Base-by-base conservation (phyloP, 2,329 filamentous ascomycete genomes). In the Clonostachys byssicola region DNA sequence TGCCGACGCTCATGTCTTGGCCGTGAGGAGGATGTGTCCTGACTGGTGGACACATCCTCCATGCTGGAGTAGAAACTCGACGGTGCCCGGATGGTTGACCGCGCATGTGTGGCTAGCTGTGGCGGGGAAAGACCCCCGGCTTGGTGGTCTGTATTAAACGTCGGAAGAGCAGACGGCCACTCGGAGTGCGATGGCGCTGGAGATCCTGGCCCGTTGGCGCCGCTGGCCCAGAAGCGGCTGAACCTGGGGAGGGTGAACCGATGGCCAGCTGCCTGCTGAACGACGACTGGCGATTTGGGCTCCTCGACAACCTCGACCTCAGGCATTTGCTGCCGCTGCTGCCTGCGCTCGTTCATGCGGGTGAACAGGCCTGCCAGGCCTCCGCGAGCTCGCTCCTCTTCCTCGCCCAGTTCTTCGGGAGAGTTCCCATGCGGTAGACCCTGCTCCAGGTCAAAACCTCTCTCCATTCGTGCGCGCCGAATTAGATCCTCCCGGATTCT, bases 401-500 rank as follows among this genome's bases (percentile, higher is more conserved):
- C 36, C 36, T n/a, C 36, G 23, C 23, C 23, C 23, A 1, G 23
- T 30, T 30, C 23, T 30, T 10, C 9, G 23, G 23, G 23, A 30
- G 23, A 30, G 23, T 30, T 30, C 9, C 23, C 23, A n/a, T 46
- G 35, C 20, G 46, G 45, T 7, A 18, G 20, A 14, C 40, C 51
- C 13, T 52, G 36, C 14, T 51, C 42, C 10, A 49, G 40, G 38
- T 50, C 52, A 23, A 49, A 53, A 13, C 51, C 52, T 35, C 60
- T 53, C 43, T 65, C 61, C 30, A 53, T 51, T 40, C 56, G 57
- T 38, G 63, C 62, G 43, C 62, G 54, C 45, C 59, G 54, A 34
- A 67, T 54, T 12, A 66, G 57, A 49, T 67, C 58, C 42, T 55
- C 55, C 23, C 64, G 56, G 43, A 67, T 53, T 48, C 56, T 58